Base-by-base conservation (phyloP, 2,329 filamentous ascomycete genomes). In the Clathrospora elynae region DNA sequence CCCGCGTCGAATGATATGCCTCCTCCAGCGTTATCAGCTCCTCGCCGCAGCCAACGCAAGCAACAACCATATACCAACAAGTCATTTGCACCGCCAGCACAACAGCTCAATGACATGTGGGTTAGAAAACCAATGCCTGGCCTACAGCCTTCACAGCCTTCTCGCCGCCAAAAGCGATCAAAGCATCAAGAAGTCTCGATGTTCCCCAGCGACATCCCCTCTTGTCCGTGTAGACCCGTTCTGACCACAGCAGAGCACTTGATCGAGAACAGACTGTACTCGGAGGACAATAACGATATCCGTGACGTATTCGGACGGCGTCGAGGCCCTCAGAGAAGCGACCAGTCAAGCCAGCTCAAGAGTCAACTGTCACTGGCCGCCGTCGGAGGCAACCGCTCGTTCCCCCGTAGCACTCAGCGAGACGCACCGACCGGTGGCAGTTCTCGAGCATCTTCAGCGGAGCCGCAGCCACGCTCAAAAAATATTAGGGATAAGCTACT, bases 21-120 rank as follows among this genome's bases (percentile, higher is more conserved):
- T 2, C 5, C 30, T 31, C 24, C 24, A 3, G 17, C 13, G 26
- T 26, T n/a, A 8, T 12, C 42, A 20, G 16, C 34, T 31, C 34
- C 43, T 17, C 37, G 24, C 23, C 43, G 22, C 7, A 37, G 6
- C 8, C 39, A 40, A 16, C 30, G 22, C 2, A 52, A 45, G 4
- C 46, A 31, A 14, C 35, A 29, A n/a, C 6, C 26, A 6, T 13
- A 29, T 13, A 34, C 47, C 12, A 65, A 66, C 31, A 66, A 59
- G 26, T 57, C 66, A 2, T 70, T 68, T 35, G 46, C 60, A 4
- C 53, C 56, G 17, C 66, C 62, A 17, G 31, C 56, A 16, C 43
- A 36, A 26, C 20, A 32, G 8, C 28, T 28, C 4, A 32, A 51
- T n/a, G 53, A 59, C 10, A 46, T 35, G 6, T 63, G 59, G 53